Evolutionary conservation across 331 rosid species (phyloP).

Genomic region (Pyrus hybrid): DNA sequence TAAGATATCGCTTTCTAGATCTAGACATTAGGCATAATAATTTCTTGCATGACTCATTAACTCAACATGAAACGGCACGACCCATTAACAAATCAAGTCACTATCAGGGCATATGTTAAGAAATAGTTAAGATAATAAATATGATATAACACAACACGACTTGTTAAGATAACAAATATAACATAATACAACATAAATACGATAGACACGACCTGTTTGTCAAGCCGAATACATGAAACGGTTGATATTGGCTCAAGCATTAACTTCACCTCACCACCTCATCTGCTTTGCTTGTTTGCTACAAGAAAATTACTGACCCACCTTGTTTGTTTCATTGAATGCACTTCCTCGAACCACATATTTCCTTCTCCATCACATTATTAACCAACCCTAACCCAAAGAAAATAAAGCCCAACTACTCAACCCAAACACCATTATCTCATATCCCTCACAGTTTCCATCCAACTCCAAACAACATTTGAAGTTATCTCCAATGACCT

Average conservation of each 20-base stretch:
- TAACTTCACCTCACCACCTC: background rate
- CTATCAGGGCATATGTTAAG: too few species aligned
- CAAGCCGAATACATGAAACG: too few species aligned
- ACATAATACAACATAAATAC: too few species aligned
- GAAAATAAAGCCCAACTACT: background rate
- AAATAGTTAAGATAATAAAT: too few species aligned
- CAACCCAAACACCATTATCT: background rate
- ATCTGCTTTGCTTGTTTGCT: background rate
- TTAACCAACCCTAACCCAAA: background rate
- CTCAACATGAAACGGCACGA: too few species aligned
- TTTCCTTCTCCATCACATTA: background rate
- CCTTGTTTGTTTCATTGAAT: background rate
- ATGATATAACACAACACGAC: fast-evolving
- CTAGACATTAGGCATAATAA: too few species aligned
- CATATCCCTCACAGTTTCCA: background rate
- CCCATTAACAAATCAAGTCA: too few species aligned
- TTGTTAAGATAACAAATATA: too few species aligned
- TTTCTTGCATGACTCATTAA: too few species aligned
- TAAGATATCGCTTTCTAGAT: too few species aligned
- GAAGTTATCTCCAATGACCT: background rate
- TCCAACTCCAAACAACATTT: constrained; percentile 1
- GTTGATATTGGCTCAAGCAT: background rate
- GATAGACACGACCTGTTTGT: fast-evolving
- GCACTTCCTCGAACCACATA: background rate
- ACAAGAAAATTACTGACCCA: background rate